A percentile compares a stretch with the other conserved stretches of the same genome.
Evolutionary conservation across 2,329 filamentous ascomycete species (phyloP).

Genomic region (Emydomyces testavorans): DNA sequence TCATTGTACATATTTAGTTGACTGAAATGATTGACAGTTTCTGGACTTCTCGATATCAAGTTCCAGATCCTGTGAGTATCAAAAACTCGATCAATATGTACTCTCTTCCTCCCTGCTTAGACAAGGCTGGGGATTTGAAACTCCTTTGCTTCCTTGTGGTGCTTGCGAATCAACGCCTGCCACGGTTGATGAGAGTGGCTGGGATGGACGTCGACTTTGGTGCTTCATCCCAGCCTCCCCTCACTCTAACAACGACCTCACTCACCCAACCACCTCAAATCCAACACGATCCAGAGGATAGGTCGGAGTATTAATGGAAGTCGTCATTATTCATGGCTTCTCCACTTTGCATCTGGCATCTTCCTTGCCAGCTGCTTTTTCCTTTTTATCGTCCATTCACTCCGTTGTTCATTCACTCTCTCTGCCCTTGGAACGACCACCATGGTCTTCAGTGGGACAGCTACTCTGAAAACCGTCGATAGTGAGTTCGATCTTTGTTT

Average conservation of each 20-base stretch:
- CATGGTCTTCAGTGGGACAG: constrained; percentile 10
- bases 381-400: neutral
- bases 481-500: constrained; percentile 7
- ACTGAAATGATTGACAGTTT: no score
- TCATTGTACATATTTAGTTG: no score
- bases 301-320: neutral
- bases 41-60: no score
- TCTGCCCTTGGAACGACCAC: constrained; percentile 3
- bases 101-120: neutral
- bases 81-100: neutral
- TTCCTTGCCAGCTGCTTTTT: neutral
- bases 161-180: constrained; percentile 10
- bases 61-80: no score
- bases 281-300: neutral
- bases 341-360: neutral
- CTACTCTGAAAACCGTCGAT: constrained; percentile 14
- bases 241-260: neutral
- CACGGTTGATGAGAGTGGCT: constrained; percentile 11
- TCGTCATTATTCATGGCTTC: constrained; percentile 1
- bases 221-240: neutral
- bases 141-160: neutral
- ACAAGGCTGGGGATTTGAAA: neutral
- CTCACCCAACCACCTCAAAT: constrained; percentile 8
- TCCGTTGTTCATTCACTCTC: neutral
- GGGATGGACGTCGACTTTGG: neutral